A percentile compares a stretch with the other conserved stretches of the same genome.
phyloP scores from a whole-genome alignment of 192 early-diverging fungal species.

The Backusella sp. region DNA sequence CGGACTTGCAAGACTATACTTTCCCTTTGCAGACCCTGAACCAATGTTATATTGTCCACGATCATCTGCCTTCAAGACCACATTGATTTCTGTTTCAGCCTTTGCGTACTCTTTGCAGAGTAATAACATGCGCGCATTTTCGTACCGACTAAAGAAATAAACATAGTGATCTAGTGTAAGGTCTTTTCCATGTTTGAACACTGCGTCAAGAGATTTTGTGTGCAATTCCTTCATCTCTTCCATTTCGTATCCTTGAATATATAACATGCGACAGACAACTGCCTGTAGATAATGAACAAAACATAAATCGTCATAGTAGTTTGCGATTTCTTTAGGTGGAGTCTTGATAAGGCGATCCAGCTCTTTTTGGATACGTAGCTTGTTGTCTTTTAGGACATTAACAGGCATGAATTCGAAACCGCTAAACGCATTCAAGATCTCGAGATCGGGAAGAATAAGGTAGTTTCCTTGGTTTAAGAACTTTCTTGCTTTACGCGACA shows the following conservation, averaged over 20 bases:
- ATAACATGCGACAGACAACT: constrained; percentile 54
- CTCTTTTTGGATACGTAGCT: constrained; percentile 11
- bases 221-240: neutral
- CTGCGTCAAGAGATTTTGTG: constrained; percentile 33
- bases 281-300: constrained; percentile 71
- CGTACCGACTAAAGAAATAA: constrained; percentile 56
- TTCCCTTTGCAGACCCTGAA: constrained; percentile 47
- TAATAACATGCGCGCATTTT: constrained; percentile 53
- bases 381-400: constrained; percentile 11
- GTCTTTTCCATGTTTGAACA: constrained; percentile 52
- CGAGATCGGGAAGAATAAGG: constrained; percentile 72
- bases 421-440: constrained; percentile 73
- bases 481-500: constrained; percentile 83
- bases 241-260: constrained; percentile 6
- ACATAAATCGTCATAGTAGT: constrained; percentile 78
- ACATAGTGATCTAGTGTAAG: constrained; percentile 65
- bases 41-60: constrained; percentile 24
- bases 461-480: constrained; percentile 61
- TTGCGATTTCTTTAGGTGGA: constrained; percentile 10
- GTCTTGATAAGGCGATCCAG: neutral
- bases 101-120: constrained; percentile 35
- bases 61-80: constrained; percentile 43
- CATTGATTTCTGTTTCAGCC: constrained; percentile 52
- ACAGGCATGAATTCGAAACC: constrained; percentile 71
- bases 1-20: constrained; percentile 64